Evolutionary conservation across 139 green algal genomes (phyloP).

Genomic region (Pycnococcus provasolii): DNA sequence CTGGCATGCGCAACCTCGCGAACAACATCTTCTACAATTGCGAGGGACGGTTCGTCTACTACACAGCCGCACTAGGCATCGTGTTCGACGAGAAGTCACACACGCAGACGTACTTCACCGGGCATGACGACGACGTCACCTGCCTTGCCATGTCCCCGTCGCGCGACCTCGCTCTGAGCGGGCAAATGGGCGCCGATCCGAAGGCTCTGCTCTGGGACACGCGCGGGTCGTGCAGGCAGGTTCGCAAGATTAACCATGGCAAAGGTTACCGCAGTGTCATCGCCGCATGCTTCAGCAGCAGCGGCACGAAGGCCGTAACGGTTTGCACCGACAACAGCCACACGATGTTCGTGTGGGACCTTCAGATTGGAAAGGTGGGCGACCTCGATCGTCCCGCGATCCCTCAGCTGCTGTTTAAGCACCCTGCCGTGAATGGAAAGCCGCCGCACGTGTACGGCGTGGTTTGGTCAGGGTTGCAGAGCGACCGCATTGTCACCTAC

Average conservation of each 20-base stretch:
- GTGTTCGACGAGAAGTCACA: slow-evolving; percentile 1
- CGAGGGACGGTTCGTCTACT: slow-evolving; percentile 11
- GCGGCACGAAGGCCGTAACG: neutral
- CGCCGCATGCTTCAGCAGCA: too few relatives aligned
- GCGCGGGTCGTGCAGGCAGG: too few relatives aligned
- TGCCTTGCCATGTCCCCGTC: slow-evolving; percentile 9
- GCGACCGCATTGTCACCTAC: slow-evolving; percentile 28
- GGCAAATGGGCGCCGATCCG: neutral
- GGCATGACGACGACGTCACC: slow-evolving; percentile 17
- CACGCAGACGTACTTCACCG: slow-evolving; percentile 15
- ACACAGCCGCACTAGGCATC: neutral
- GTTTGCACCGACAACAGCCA: slow-evolving; percentile 16
- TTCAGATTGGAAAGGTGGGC: neutral
- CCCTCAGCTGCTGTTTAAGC: neutral
- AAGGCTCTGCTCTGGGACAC: neutral
- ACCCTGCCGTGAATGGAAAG: slow-evolving; percentile 9
- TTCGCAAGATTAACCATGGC: too few relatives aligned
- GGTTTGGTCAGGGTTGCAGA: neutral
- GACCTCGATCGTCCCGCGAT: neutral
- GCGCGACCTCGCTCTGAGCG: neutral
- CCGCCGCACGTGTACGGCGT: slow-evolving; percentile 24
- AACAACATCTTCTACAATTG: slow-evolving; percentile 24
- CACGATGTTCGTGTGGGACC: slow-evolving; percentile 23
- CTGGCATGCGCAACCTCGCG: slow-evolving; percentile 19
- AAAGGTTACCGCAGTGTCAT: too few relatives aligned